phyloP scores from a whole-genome alignment of 225 moss, liverwort and hornwort species.

The Polytrichum commune region DNA sequence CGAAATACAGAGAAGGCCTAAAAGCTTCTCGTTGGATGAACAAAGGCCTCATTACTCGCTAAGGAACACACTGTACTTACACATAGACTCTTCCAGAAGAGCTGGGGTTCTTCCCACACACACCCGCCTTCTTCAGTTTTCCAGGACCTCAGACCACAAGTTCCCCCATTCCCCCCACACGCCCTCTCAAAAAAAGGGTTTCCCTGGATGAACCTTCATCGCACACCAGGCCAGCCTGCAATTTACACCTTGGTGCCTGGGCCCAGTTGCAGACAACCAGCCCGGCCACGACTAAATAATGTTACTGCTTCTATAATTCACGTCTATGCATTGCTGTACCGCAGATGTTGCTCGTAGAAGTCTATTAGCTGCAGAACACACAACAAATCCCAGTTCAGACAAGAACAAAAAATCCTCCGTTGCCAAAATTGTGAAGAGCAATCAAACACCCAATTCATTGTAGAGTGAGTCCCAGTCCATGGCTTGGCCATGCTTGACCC shows the following conservation, averaged over 20 bases:
- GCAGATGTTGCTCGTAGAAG: slow-evolving; percentile 97
- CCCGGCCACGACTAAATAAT: slow-evolving; percentile 22
- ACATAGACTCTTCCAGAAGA: slow-evolving; percentile 20
- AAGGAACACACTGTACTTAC: slow-evolving; percentile 24
- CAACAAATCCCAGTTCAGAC: slow-evolving; percentile 5
- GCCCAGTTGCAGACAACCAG: slow-evolving; percentile 12
- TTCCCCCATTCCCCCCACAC: slow-evolving; percentile 10
- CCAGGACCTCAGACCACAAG: slow-evolving; percentile 15
- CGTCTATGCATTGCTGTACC: slow-evolving; percentile 83
- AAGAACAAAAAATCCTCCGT: too few relatives aligned
- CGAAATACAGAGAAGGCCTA: slow-evolving; percentile 17
- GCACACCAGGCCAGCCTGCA: slow-evolving; percentile 18
- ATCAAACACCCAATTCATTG: background rate
- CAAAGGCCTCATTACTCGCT: slow-evolving; percentile 24
- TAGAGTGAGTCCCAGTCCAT: background rate
- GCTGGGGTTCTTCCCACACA: slow-evolving; percentile 16
- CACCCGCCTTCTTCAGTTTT: slow-evolving; percentile 10
- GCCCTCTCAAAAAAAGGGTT: slow-evolving; percentile 1
- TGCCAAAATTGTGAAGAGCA: background rate
- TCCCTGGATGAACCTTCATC: slow-evolving; percentile 16
- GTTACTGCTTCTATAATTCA: slow-evolving; percentile 20
- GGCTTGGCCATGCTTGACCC: background rate
- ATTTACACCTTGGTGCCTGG: slow-evolving; percentile 18
- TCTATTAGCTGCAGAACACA: slow-evolving; percentile 78
- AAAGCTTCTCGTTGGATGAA: slow-evolving; percentile 26